phyloP scores from a whole-genome alignment of 257 asterid genomes.

The Avicennia marina region DNA sequence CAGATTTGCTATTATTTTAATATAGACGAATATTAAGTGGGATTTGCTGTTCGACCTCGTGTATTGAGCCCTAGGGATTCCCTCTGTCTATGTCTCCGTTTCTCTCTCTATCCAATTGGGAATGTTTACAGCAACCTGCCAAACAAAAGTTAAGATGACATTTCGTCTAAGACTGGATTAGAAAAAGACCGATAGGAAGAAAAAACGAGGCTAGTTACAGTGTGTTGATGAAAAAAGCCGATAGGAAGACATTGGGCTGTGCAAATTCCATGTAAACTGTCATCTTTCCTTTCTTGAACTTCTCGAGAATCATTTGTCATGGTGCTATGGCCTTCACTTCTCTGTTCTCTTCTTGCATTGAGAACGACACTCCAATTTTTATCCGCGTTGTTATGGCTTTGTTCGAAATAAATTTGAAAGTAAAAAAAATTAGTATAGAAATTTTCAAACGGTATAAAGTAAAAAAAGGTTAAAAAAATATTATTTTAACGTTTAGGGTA shows the following conservation, averaged over 20 bases:
- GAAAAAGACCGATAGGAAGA: too few species aligned
- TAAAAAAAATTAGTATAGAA: too few species aligned
- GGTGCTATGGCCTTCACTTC: slow-evolving; percentile 34
- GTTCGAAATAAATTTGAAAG: too few species aligned
- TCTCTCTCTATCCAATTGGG: slow-evolving; percentile 13
- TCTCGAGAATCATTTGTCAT: slow-evolving; percentile 54
- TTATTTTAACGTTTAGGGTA: too few species aligned
- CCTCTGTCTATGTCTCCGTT: slow-evolving; percentile 26
- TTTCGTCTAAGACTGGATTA: too few species aligned
- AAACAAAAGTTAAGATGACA: too few species aligned
- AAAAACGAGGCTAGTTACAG: too few species aligned
- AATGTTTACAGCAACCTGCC: too few species aligned
- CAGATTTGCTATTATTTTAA: slow-evolving; percentile 12
- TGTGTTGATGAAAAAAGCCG: slow-evolving; percentile 11
- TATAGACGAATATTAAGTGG: slow-evolving; percentile 43
- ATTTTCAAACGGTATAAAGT: background rate
- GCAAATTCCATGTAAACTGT: slow-evolving; percentile 34
- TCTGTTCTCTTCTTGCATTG: slow-evolving; percentile 38
- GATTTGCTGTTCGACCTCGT: slow-evolving; percentile 58
- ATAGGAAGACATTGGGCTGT: slow-evolving; percentile 15
- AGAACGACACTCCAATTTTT: slow-evolving; percentile 25
- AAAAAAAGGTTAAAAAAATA: too few species aligned
- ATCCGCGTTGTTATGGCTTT: too few species aligned
- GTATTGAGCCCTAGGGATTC: slow-evolving; percentile 63
- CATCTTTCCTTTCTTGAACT: slow-evolving; percentile 40